A percentile compares a stretch with the other conserved stretches of the same genome.
phyloP scores from a whole-genome alignment of 805 yeast species.

The Candida quercuum region DNA sequence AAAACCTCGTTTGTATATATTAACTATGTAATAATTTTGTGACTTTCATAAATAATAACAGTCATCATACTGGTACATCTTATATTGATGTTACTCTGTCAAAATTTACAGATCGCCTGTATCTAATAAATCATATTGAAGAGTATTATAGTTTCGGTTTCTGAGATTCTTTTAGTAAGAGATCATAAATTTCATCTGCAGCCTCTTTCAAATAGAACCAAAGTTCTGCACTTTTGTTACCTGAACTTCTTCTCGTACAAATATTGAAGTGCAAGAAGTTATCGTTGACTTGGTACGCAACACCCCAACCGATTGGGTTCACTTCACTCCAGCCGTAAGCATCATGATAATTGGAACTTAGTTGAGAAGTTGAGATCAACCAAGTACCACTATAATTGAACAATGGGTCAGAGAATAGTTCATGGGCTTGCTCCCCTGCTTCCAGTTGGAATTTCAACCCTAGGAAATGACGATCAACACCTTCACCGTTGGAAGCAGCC shows the following conservation, averaged over 20 bases:
- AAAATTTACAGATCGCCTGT: too few relatives aligned
- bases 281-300: constrained; percentile 87
- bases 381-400: constrained; percentile 75
- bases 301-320: constrained; percentile 87
- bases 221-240: constrained; percentile 49
- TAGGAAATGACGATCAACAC: constrained; percentile 90
- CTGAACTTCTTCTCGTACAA: constrained; percentile 62
- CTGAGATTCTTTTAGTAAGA: constrained; percentile 32
- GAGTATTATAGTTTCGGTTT: constrained; percentile 12
- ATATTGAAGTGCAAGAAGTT: constrained; percentile 85
- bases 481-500: constrained; percentile 79
- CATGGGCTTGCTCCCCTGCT: constrained; percentile 50
- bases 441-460: constrained; percentile 74
- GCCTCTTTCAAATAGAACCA: constrained; percentile 67
- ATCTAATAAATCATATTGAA: too few relatives aligned
- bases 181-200: constrained; percentile 74
- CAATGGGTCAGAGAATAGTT: constrained; percentile 72
- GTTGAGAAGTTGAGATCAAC: constrained; percentile 86
- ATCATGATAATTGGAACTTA: constrained; percentile 78
- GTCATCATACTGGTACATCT: too few relatives aligned
- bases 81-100: too few relatives aligned
- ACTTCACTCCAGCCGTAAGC: constrained; percentile 98
- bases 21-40: too few relatives aligned
- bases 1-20: too few relatives aligned
- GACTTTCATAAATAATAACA: too few relatives aligned